Conservation (phyloP, 257 asterid species). For the Echium plantagineum region DNA sequence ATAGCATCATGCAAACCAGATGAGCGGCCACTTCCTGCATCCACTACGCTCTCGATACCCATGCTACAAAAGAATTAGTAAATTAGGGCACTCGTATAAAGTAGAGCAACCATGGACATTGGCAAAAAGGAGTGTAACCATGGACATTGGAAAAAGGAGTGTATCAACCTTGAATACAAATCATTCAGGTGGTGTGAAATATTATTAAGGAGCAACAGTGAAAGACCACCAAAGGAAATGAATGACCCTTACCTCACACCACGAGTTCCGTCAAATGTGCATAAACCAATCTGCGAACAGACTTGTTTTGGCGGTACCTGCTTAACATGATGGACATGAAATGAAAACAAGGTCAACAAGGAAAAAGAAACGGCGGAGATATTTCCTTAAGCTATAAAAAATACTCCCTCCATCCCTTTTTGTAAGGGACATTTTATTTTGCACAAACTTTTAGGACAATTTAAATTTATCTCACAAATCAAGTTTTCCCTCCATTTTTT, state of each 20-base stretch:
- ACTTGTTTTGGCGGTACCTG: conserved; percentile 47
- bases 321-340: background rate
- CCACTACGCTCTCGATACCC: conserved; percentile 76
- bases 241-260: conserved; percentile 53
- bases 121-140: no score
- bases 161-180: background rate
- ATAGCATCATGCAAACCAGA: conserved; percentile 28
- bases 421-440: no score
- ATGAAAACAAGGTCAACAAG: background rate
- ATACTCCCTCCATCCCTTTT: no score
- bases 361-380: background rate
- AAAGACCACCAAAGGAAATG: background rate
- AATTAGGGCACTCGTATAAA: background rate
- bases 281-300: conserved; percentile 56
- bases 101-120: background rate
- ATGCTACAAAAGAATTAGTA: conserved; percentile 25
- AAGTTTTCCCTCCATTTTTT: no score
- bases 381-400: background rate
- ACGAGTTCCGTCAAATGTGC: conserved; percentile 20
- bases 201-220: background rate
- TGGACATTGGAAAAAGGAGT: no score
- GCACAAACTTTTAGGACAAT: no score
- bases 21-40: conserved; percentile 34
- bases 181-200: background rate
- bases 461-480: no score